These are phyloP conservation scores for Talaromyces sp. DNA, from an alignment of 2,329 filamentous ascomycete genomes.

Conservation along the genomic window DNA sequence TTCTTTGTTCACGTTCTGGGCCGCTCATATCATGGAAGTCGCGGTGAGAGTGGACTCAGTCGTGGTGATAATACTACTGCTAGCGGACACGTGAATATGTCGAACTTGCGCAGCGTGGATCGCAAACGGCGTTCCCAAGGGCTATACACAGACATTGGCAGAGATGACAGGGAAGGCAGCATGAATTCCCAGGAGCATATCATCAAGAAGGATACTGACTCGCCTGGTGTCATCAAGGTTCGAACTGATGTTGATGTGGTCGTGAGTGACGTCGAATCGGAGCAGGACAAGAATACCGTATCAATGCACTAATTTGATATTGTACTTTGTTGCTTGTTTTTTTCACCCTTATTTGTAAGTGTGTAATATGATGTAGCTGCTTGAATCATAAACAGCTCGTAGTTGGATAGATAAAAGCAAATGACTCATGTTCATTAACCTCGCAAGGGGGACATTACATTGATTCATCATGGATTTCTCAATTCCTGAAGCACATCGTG, in stretches of 20 bases:
- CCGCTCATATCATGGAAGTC: background rate
- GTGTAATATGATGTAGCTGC: too few species aligned
- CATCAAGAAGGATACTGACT: background rate
- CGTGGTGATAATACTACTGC: background rate
- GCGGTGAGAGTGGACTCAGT: background rate
- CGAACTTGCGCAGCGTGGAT: background rate
- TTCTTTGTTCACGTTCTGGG: background rate
- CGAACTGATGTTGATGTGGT: conserved; percentile 1
- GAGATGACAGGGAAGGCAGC: background rate
- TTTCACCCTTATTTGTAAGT: too few species aligned
- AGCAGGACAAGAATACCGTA: too few species aligned
- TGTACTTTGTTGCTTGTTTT: too few species aligned
- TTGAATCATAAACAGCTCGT: too few species aligned
- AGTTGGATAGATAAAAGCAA: too few species aligned
- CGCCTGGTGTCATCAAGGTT: background rate
- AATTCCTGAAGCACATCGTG: too few species aligned
- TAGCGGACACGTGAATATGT: background rate
- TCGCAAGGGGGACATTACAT: too few species aligned
- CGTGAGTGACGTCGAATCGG: background rate
- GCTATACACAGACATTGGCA: background rate
- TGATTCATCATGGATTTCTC: too few species aligned
- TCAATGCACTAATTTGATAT: too few species aligned
- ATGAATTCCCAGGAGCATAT: conserved; percentile 9
- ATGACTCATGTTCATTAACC: too few species aligned
- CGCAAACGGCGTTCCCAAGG: background rate